phyloP scores from a whole-genome alignment of 2,329 filamentous ascomycete species.

The Stachybotrys chlorohalonatus region DNA sequence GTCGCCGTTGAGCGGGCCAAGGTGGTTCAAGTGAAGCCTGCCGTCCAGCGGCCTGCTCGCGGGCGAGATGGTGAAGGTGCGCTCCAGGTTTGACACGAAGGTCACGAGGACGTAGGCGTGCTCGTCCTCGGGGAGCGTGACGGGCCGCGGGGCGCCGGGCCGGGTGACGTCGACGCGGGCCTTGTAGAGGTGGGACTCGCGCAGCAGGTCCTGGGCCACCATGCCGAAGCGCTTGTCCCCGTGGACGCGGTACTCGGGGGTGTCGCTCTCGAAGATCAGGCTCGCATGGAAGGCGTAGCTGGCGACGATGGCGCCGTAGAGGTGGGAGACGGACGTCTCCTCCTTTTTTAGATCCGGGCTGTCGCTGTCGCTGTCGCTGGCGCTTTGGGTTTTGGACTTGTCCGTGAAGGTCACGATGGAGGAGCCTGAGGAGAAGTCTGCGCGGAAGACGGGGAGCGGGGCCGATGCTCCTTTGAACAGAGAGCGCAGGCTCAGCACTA shows the following conservation, averaged over 20 bases:
- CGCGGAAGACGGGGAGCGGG: constrained; percentile 53
- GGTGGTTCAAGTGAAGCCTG: constrained; percentile 62
- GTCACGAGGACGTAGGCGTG: constrained; percentile 73
- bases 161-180: constrained; percentile 29
- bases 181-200: constrained; percentile 39
- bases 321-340: constrained; percentile 24
- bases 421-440: constrained; percentile 50
- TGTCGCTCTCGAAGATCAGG: constrained; percentile 87
- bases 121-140: constrained; percentile 25
- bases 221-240: constrained; percentile 75
- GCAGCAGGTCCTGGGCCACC: constrained; percentile 69
- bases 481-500: constrained; percentile 44
- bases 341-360: constrained; percentile 13
- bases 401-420: constrained; percentile 31
- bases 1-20: constrained; percentile 56
- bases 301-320: constrained; percentile 74
- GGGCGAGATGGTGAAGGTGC: constrained; percentile 75
- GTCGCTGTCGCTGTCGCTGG: constrained; percentile 1
- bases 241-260: constrained; percentile 65
- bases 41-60: constrained; percentile 61
- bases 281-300: constrained; percentile 87
- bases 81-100: constrained; percentile 73
- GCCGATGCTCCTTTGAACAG: constrained; percentile 48
- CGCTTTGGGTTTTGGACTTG: constrained; percentile 1
- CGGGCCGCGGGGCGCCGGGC: constrained; percentile 6